Evolutionary conservation across 495 filamentous ascomycete genomes (phyloP).

Genomic region (Trichoderma orchidacearum): DNA sequence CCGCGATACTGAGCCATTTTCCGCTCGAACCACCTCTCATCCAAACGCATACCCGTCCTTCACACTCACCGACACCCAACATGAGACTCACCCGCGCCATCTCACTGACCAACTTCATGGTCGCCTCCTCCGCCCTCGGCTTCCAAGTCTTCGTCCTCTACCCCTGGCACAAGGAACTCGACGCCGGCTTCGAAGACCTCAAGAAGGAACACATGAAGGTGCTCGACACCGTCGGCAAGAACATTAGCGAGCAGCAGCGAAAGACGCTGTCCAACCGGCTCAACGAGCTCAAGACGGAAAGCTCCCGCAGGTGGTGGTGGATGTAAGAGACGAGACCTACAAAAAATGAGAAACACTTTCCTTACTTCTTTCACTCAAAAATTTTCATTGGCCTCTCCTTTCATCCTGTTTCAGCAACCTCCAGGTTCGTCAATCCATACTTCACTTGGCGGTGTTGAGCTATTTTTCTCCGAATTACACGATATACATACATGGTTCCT

Average conservation of each 20-base stretch:
- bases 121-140: constrained; percentile 42
- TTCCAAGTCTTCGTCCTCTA: constrained; percentile 54
- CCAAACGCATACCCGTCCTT: not conserved
- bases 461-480: no score
- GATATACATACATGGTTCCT: no score
- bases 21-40: not conserved
- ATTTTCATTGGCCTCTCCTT: no score
- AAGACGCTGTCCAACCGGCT: not conserved
- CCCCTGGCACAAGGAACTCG: constrained; percentile 49
- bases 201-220: constrained; percentile 37
- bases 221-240: constrained; percentile 5
- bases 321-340: no score
- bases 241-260: not conserved
- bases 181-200: constrained; percentile 41
- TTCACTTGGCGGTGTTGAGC: no score
- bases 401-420: no score
- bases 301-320: not conserved
- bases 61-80: not conserved
- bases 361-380: no score
- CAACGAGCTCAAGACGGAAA: not conserved
- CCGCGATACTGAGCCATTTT: no score
- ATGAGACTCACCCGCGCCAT: constrained; percentile 31
- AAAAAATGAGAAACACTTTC: no score
- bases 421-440: no score
- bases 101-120: constrained; percentile 46